Evolutionary conservation across 225 moss, liverwort and hornwort species (phyloP), one percentile per base, ranked within the genome.

Genomic region (Physcomitrellopsis africana): DNA sequence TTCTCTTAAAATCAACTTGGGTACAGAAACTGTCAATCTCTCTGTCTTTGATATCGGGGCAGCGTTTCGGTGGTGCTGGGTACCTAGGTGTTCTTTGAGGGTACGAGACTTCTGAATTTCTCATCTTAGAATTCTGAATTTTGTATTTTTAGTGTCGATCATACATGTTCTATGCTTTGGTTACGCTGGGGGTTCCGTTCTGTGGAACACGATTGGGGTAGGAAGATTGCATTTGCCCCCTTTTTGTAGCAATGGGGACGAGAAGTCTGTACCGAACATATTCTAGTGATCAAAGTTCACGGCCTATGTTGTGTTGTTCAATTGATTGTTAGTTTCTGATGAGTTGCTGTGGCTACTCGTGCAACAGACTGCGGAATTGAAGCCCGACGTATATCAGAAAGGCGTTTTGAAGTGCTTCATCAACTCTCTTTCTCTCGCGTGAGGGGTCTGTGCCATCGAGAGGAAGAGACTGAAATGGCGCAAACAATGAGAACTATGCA

Each of bases 401-500:
- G 8, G 24, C 49, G 14, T 80, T 80, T 72, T 72, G 76, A 63
- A 76, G 54, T 27, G 47, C 19, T 72, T 13, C 3, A 47, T 7
- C n/a, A 22, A 53, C 61, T 60, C 10, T 58, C 68, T 67, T 43
- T 26, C 54, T 73, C 63, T 74, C 22, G 49, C 12, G 27, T 65
- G 53, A 55, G 68, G 19, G 54, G 66, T 0, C 7, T 37, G 4
- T 73, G 51, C 20, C 52, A n/a, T 69, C 65, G 70, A 56, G 48
- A 59, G 69, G 14, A 56, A 62, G 72, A 72, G 20, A 46, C 18
- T 53, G 16, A 63, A 29, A 77, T 78, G 77, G 71, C 74, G 10
- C 63, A 72, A 58, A 77, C 77, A 72, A 46, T 60, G 65, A 51
- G 23, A 68, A 56, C 63, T 63, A 52, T 75, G 72, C 76, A 70